A percentile compares a stretch with the other conserved stretches of the same genome.
Evolutionary conservation across 2,329 filamentous ascomycete species (phyloP).

Genomic region (Cladophialophora bantiana): DNA sequence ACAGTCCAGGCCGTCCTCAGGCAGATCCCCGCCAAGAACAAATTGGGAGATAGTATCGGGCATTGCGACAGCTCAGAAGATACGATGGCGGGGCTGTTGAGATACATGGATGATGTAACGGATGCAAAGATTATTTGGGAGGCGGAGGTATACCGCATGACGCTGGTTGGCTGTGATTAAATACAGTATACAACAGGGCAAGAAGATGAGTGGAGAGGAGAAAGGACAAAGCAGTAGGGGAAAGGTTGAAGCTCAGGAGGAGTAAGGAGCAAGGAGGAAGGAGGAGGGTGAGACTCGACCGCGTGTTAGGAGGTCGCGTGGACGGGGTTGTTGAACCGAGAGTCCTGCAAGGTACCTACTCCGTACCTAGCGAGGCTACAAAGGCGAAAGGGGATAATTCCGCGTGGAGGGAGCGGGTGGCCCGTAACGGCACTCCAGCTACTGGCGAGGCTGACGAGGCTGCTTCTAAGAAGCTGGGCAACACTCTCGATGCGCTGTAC

Average conservation of each 20-base stretch:
- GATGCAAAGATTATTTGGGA: conserved; percentile 24
- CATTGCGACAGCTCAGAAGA: conserved; percentile 17
- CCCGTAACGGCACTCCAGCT: neutral
- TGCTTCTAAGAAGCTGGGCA: neutral
- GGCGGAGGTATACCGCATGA: conserved; percentile 15
- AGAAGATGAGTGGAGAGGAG: conserved; percentile 14
- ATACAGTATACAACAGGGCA: neutral
- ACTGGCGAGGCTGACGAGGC: conserved; percentile 7
- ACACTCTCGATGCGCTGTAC: neutral
- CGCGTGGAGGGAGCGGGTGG: neutral
- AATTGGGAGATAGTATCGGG: neutral
- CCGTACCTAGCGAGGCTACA: neutral
- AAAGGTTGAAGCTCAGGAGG: neutral
- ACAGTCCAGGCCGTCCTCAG: neutral
- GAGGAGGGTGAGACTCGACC: neutral
- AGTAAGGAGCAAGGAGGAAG: neutral
- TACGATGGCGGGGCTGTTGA: conserved; percentile 12
- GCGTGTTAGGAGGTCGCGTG: neutral
- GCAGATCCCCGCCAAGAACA: conserved; percentile 5
- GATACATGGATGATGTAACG: conserved; percentile 32
- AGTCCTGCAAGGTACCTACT: neutral
- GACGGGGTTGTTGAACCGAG: neutral
- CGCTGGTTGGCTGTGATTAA: conserved; percentile 21
- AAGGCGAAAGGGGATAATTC: neutral
- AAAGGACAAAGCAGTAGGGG: conserved; percentile 20